Conservation (phyloP, 352 stramenopile genomes). For the Pythium monospermum region DNA sequence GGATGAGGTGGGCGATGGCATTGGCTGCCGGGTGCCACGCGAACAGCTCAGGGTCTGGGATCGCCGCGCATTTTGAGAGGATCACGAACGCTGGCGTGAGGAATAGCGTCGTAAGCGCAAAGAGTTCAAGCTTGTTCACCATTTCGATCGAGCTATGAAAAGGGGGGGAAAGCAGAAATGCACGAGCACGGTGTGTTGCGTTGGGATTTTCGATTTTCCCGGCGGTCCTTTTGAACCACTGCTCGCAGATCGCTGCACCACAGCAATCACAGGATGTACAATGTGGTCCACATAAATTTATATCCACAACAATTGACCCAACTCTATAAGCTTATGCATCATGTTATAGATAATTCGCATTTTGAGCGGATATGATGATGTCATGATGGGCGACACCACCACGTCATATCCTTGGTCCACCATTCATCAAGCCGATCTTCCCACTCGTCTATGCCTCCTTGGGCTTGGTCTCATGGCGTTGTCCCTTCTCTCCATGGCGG, state of each 20-base stretch:
- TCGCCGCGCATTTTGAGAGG: conserved; percentile 32
- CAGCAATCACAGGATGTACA: not conserved
- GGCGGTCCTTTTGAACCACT: too few species aligned
- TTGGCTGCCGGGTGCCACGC: conserved; percentile 58
- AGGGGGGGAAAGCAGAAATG: not conserved
- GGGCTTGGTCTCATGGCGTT: conserved; percentile 8
- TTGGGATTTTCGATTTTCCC: conserved; percentile 11
- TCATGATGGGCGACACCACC: not conserved
- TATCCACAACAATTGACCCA: too few species aligned
- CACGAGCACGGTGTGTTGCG: conserved; percentile 5
- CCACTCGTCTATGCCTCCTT: conserved; percentile 3
- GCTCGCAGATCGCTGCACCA: too few species aligned
- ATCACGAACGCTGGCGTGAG: conserved; percentile 42
- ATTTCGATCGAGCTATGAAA: conserved; percentile 20
- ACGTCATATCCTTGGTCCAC: not conserved
- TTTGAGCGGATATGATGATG: too few species aligned
- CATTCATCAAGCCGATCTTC: not conserved
- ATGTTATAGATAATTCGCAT: too few species aligned
- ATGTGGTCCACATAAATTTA: conserved; percentile 2
- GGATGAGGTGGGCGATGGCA: conserved; percentile 52
- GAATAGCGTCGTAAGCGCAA: conserved; percentile 49
- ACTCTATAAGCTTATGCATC: too few species aligned
- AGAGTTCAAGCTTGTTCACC: conserved; percentile 52
- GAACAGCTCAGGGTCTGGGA: conserved; percentile 37
- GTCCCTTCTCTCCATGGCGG: too few species aligned